Base-by-base conservation (phyloP, 768 basidiomycete species). In the Lactarius hatsudake region DNA sequence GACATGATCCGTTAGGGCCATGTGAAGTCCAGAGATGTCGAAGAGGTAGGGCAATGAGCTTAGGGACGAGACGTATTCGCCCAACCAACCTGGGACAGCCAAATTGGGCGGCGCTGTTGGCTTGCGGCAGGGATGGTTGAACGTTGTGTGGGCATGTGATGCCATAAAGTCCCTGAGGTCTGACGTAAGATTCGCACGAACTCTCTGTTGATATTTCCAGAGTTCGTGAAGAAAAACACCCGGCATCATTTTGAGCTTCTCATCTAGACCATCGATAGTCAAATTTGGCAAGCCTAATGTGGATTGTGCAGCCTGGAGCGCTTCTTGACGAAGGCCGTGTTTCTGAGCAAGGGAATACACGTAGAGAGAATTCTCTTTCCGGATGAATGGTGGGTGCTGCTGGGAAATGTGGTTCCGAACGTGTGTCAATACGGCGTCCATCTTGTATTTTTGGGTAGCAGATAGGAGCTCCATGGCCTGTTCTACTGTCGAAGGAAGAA, bases 381-480 rank as follows among this genome's bases (percentile, higher is more conserved):
- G 42, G 28, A 61, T 55, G 30, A 61, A 36, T 15, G 51, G 23
- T 1, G 64, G 59, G 9, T 54, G 9, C 17, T 55, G 59, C 54
- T 26, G 64, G 12, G 53, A 8, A 17, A 54, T 55, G 15, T 54
- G 51, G 40, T 36, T 34, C 30, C 59, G 45, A 15, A 61, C 55
- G 23, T 55, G 64, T 12, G 40, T 42, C 9, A 65, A 51, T 26
- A 61, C 53, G 8, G 20, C 15, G 17, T 36, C 59, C 64, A 65
- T 65, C 53, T 61, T 28, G 40, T 65, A 65, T 30, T 34, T 36
- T 36, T 61, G 53, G 1, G 59, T 53, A 5, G 30, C 51, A 0
- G 64, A 65, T 18, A 65, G 18, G 23, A 65, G 64, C 20, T 55
- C 64, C 59, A 65, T 65, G 9, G 10, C 17, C 23, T 65, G 40